These are phyloP conservation scores for Eucalyptus fibrosa DNA, from an alignment of 345 rosid species.

Conservation along the genomic window DNA sequence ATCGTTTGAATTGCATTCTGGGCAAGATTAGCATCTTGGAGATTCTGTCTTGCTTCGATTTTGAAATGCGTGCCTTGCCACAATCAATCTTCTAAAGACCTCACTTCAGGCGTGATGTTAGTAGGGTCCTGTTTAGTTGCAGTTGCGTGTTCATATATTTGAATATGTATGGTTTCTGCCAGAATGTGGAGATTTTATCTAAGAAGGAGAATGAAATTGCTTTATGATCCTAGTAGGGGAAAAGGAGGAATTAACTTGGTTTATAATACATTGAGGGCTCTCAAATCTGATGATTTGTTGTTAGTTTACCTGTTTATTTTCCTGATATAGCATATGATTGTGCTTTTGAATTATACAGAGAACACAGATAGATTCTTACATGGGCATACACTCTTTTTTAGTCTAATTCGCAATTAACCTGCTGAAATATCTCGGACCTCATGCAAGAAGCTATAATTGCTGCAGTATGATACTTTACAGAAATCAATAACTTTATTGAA, in stretches of 20 bases:
- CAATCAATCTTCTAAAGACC: neutral
- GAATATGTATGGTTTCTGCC: neutral
- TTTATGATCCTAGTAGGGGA: neutral
- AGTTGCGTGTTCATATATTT: neutral
- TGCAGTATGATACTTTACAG: neutral
- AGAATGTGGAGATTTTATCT: neutral
- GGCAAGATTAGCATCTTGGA: neutral
- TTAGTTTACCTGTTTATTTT: neutral
- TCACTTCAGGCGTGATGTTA: neutral
- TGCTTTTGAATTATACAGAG: neutral
- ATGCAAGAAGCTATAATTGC: neutral
- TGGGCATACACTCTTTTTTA: neutral
- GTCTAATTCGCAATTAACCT: neutral
- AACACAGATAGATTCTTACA: neutral
- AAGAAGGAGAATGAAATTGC: neutral
- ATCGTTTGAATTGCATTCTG: neutral
- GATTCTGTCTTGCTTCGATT: neutral
- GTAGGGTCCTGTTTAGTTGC: neutral
- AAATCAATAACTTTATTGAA: neutral
- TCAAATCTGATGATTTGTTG: neutral
- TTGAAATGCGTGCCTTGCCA: neutral
- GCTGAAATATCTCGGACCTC: neutral
- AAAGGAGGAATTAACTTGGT: neutral
- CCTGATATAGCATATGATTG: neutral
- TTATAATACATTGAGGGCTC: neutral